These are phyloP conservation scores for Ogataea glucozyma DNA, from an alignment of 805 yeast species.

Conservation along the genomic window DNA sequence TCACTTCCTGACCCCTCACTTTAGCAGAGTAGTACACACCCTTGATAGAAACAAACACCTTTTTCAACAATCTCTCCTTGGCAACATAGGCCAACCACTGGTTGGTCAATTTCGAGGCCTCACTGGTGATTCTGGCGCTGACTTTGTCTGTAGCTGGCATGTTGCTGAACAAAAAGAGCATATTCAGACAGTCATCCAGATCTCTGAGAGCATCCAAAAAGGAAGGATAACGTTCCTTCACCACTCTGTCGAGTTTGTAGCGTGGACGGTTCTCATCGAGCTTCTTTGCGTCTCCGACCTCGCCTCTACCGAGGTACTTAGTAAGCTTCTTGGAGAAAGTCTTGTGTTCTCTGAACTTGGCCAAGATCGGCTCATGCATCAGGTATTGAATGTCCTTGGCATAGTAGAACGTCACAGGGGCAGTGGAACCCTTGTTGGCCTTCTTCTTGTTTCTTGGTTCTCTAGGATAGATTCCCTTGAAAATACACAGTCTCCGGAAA, in stretches of 20 bases:
- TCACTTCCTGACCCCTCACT: conserved; percentile 86
- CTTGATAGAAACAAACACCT: conserved; percentile 93
- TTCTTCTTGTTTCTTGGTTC: conserved; percentile 94
- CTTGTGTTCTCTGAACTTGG: conserved; percentile 93
- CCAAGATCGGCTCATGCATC: conserved; percentile 90
- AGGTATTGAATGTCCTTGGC: conserved; percentile 92
- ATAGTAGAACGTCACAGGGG: conserved; percentile 92
- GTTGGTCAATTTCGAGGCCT: conserved; percentile 82
- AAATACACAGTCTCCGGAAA: conserved; percentile 94
- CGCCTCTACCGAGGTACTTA: conserved; percentile 89
- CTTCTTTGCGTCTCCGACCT: conserved; percentile 82
- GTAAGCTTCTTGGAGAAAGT: conserved; percentile 89
- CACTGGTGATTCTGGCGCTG: conserved; percentile 76
- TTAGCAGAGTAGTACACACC: conserved; percentile 95
- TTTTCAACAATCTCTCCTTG: conserved; percentile 74
- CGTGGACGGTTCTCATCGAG: conserved; percentile 79
- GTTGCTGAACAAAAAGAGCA: conserved; percentile 90
- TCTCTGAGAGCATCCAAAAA: conserved; percentile 91
- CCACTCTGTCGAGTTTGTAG: conserved; percentile 84
- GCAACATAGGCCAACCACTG: conserved; percentile 96
- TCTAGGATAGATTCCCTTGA: conserved; percentile 97
- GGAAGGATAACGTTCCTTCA: conserved; percentile 94
- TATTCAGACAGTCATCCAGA: conserved; percentile 91
- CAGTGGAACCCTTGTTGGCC: conserved; percentile 97
- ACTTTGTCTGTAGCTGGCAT: conserved; percentile 92